Evolutionary conservation across 2,329 filamentous ascomycete genomes (phyloP).

Genomic region (Fusarium sp.): DNA sequence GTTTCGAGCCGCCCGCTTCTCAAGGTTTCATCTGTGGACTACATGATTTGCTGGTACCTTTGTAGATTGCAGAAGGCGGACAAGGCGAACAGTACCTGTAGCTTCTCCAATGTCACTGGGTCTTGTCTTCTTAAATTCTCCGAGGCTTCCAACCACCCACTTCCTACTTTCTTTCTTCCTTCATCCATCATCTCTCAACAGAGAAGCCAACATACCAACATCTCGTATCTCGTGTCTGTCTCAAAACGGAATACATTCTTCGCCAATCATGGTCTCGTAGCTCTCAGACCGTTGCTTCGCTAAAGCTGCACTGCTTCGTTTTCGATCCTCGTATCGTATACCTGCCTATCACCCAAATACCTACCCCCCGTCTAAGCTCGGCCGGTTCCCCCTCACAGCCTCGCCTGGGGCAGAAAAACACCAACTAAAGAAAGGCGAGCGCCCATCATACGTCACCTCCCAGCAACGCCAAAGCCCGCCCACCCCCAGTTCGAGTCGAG

Average conservation of each 20-base stretch:
- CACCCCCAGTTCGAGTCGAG: neutral
- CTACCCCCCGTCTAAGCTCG: neutral
- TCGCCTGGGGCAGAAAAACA: conserved; percentile 25
- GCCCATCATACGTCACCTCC: conserved; percentile 41
- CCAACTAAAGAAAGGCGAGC: conserved; percentile 24
- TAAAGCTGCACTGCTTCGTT: conserved; percentile 9
- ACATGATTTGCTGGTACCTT: conserved; percentile 3
- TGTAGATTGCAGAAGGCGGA: neutral
- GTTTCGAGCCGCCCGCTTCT: conserved; percentile 28
- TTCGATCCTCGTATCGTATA: conserved; percentile 12
- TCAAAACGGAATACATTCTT: neutral
- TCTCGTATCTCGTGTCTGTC: conserved; percentile 7
- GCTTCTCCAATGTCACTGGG: neutral
- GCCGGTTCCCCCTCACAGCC: conserved; percentile 36
- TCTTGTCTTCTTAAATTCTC: conserved; percentile 8
- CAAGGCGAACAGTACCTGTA: neutral
- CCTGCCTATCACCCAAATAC: neutral
- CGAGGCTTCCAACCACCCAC: conserved; percentile 4
- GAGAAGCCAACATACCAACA: conserved; percentile 10
- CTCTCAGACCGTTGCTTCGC: neutral
- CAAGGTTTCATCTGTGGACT: conserved; percentile 4
- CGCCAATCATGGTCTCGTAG: conserved; percentile 32
- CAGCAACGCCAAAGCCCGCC: conserved; percentile 28
- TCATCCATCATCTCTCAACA: neutral
- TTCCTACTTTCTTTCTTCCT: neutral